Base-by-base conservation (phyloP, 2,329 filamentous ascomycete species). In the Xylariaceae sp. region DNA sequence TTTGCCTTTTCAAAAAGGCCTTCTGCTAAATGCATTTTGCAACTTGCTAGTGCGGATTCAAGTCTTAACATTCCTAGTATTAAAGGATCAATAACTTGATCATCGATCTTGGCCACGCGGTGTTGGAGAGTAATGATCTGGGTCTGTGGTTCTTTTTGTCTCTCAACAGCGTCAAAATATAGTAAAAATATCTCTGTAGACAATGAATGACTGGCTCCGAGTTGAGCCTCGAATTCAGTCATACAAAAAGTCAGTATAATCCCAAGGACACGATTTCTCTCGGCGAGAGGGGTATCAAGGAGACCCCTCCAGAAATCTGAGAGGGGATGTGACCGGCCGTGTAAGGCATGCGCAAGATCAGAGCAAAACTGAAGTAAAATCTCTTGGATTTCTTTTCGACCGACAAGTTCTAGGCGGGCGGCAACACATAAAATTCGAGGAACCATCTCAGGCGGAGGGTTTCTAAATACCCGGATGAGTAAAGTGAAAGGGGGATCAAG, bases 401-500 rank as follows among this genome's bases (percentile, higher is more conserved):
- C 55, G 40, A 60, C 48, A 36, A 54, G 44, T 44, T 53, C 50
- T 20, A 62, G 45, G 37, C 56, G 57, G 22, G 49, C 41, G 20
- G 56, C 50, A 36, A 54, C 47, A 33, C 55, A 56, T 12, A 62
- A 47, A 41, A 60, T 38, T 35, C 55, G 56, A 3, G 59, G 54
- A 40, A 62, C 51, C 27, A 58, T 42, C 10, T 58, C 54, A 7
- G 59, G 59, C 11, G 59, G 59, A 8, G 59, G 58, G 37, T 60
- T 59, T 19, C 52, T 57, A 40, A 62, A 60, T 19, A 60, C 53
- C 39, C 58, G 52, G 16, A 56, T 53, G 22, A 62, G 45, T 45
- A 60, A 48, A 23, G 55, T 51, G 47, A 62, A 60, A 5, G 59
- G 55, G 17, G 52, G 40, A 37, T 62, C 59, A 5, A 62, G 58